Evolutionary conservation across 2,329 filamentous ascomycete genomes (phyloP).

Genomic region (Arthrinium puccinioides): DNA sequence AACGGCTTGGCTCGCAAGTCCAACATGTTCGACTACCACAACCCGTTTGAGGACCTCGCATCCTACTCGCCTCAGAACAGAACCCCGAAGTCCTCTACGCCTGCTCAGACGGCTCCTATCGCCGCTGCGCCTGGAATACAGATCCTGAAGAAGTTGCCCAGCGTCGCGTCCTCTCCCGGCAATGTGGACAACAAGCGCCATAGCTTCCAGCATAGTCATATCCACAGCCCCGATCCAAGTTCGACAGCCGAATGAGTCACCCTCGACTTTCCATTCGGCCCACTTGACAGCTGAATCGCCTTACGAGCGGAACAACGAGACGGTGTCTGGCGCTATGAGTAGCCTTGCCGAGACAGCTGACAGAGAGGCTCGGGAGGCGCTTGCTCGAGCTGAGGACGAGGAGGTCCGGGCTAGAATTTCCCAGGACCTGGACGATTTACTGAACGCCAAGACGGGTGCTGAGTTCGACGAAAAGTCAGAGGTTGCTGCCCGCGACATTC

Average conservation of each 20-base stretch:
- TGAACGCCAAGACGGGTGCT: constrained; percentile 42
- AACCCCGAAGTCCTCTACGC: constrained; percentile 31
- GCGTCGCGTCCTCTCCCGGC: constrained; percentile 28
- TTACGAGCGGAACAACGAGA: constrained; percentile 44
- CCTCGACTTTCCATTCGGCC: constrained; percentile 18
- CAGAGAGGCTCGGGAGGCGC: constrained; percentile 54
- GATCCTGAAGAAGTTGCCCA: constrained; percentile 42
- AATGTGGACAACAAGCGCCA: constrained; percentile 32
- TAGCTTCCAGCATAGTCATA: constrained; percentile 34
- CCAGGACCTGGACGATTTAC: constrained; percentile 40
- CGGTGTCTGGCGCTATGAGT: constrained; percentile 62
- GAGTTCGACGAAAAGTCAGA: constrained; percentile 46
- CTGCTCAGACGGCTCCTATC: constrained; percentile 15
- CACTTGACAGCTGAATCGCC: constrained; percentile 7
- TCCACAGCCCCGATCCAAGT: constrained; percentile 39
- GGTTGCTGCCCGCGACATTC: constrained; percentile 37
- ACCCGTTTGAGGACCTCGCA: constrained; percentile 34
- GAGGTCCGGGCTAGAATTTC: constrained; percentile 40
- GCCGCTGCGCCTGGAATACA: constrained; percentile 33
- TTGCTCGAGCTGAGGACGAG: constrained; percentile 48
- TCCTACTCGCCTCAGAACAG: constrained; percentile 32
- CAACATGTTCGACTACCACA: constrained; percentile 26
- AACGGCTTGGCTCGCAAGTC: constrained; percentile 15
- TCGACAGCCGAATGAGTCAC: constrained; percentile 22
- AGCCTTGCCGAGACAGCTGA: constrained; percentile 51